Conservation (phyloP, 1,284 basidiomycete species). For the Taiwanofungus camphoratus region DNA sequence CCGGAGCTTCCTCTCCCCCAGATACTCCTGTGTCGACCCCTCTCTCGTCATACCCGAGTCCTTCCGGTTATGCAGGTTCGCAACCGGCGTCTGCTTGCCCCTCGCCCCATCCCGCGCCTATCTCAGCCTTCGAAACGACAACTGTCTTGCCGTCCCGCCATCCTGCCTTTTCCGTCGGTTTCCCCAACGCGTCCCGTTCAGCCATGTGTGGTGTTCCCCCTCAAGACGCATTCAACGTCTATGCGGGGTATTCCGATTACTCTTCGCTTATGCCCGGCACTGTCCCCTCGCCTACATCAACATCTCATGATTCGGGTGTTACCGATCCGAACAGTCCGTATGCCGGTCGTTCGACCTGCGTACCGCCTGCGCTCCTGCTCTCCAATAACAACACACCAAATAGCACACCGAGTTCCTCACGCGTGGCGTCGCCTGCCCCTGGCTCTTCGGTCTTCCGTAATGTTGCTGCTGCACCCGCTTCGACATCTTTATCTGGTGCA, state of each 20-base stretch:
- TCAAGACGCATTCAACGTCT: conserved; percentile 34
- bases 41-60: conserved; percentile 39
- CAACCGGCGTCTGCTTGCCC: conserved; percentile 18
- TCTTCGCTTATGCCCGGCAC: conserved; percentile 58
- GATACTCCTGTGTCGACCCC: conserved; percentile 34
- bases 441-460: conserved; percentile 21
- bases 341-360: conserved; percentile 38
- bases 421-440: conserved; percentile 34
- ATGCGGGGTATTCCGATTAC: conserved; percentile 57
- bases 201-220: conserved; percentile 14
- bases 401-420: conserved; percentile 37
- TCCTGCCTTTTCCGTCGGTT: conserved; percentile 17
- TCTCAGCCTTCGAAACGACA: conserved; percentile 44
- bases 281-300: conserved; percentile 25
- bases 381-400: conserved; percentile 33
- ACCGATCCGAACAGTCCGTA: conserved; percentile 26
- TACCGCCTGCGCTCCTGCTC: conserved; percentile 63
- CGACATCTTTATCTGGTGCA: conserved; percentile 15
- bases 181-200: conserved; percentile 18
- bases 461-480: conserved; percentile 18
- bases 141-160: conserved; percentile 38
- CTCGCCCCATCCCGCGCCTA: conserved; percentile 28
- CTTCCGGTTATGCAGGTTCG: conserved; percentile 31
- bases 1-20: conserved; percentile 33
- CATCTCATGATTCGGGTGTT: conserved; percentile 27